Base-by-base conservation (phyloP, 352 stramenopile species). In the Globisporangium canariense region DNA sequence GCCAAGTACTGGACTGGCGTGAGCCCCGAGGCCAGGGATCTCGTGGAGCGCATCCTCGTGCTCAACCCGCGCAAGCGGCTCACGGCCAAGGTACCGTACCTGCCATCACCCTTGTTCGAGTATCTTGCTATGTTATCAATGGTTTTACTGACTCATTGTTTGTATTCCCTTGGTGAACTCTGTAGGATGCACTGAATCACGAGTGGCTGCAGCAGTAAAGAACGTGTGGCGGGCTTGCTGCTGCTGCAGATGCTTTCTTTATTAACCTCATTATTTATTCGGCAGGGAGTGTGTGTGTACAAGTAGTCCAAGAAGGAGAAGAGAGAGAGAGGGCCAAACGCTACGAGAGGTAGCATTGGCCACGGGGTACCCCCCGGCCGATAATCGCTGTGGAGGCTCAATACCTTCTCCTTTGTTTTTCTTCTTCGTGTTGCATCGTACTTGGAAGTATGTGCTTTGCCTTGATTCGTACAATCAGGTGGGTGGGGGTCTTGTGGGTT, bases 1-100 rank as follows among this genome's bases (percentile, higher is more conserved):
- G 69, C 75, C 61, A 88, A 86, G 71, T 92, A 92, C 73, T 92
- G 83, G 83, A 61, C 60, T n/a, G 72, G 76, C 60, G 76, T 92
- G 49, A 90, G 81, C 43, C 68, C 73, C 22, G 63, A 75, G 25
- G 79, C 83, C 10, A 76, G 73, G n/a, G 79, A 90, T 58, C 79
- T 92, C 36, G 58, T 90, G 18, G 57, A 79, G 54, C 74, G 77
- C 45, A 70, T 92, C 18, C 76, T 92, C 51, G 74, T 89, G 36
- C 69, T 92, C 25, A 79, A 89, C 65, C 79, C 81, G 40, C 65
- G 65, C 46, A 60, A 67, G 50, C 76, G 83, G 18, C 54, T 89
- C 46, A 88, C 76, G 11, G 76, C 79, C 4, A 53, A 66, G 70
- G 53, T 68, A 13, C 25, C 9, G 32, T 6, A 18, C 7, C 9